Evolutionary conservation across 306 rosid species (phyloP), one percentile per base, ranked within the genome.

Genomic region (Castanopsis chinensis): DNA sequence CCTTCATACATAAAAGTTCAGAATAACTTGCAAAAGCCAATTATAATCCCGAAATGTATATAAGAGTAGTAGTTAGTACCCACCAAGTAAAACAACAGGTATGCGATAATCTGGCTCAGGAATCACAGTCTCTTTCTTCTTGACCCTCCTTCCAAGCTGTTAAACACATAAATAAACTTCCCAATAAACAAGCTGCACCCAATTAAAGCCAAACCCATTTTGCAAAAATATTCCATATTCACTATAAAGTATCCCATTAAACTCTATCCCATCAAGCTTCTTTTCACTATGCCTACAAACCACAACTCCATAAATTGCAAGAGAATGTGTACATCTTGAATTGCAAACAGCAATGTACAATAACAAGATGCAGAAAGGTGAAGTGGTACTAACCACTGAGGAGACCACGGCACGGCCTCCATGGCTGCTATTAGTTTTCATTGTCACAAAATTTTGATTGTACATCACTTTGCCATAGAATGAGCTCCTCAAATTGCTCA

Each of bases 31-130:
- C 20, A 71, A 72, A 76, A 68, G 65, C 61, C 45, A 80, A 69
- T 8, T 71, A 84, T 75, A 68, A 58, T 37, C 74, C 74, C 69
- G 41, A 67, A 63, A 72, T 77, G 52, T 1, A 21, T 51, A 59
- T 69, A 61, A 71, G 83, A 73, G 76, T 76, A 74, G 77, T 74
- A 78, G 80, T 41, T 43, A 72, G 80, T 77, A 85, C 83, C 58
- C 51, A 95, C 99, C 99, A 3, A 95, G 93, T 67, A 95, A 87
- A 60, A 92, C 98, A 76, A 92, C 69, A 4, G 99, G 96, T 89
- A 95, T 89, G 72, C 99, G 80, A 72, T 95, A 95, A 87, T 95
- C 99, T 30, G 98, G 94, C 75, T 92, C 92, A 3, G 99, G 98
- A 76, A 95, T 77, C 80, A 92, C 98, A 9, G 93, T 91, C 86